Percentiles rank a stretch among this genome's conserved stretches.
Conservation (phyloP, 495 filamentous ascomycete species). For the Rhizodiscina lignyota region DNA sequence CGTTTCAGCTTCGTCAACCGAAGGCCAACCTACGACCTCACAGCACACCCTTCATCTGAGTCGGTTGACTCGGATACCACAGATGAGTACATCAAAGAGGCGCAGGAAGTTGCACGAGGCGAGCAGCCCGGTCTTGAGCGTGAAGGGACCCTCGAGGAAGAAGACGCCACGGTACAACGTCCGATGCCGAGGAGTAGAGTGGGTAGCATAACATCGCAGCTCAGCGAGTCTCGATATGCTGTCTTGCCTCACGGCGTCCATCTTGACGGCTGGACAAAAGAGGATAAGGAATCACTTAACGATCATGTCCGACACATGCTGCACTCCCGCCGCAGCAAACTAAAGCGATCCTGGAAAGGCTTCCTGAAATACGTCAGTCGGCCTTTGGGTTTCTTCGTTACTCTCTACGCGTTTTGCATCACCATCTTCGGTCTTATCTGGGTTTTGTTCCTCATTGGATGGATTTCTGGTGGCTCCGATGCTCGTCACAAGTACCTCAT, state of each 20-base stretch:
- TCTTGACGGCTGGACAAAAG: slow-evolving; percentile 51
- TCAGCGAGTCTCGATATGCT: slow-evolving; percentile 31
- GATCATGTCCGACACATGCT: slow-evolving; percentile 70
- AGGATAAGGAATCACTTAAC: slow-evolving; percentile 55
- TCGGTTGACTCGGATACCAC: not conserved
- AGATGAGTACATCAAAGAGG: not conserved
- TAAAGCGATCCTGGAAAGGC: slow-evolving; percentile 56
- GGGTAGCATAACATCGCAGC: slow-evolving; percentile 21
- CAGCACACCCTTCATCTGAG: slow-evolving; percentile 21
- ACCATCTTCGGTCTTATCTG: slow-evolving; percentile 67
- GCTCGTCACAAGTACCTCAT: slow-evolving; percentile 50
- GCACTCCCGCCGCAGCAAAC: slow-evolving; percentile 56
- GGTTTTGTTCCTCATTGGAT: slow-evolving; percentile 73
- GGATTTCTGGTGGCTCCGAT: slow-evolving; percentile 70
- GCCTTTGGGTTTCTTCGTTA: slow-evolving; percentile 60
- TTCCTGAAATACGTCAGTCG: slow-evolving; percentile 58
- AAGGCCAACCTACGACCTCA: slow-evolving; percentile 57
- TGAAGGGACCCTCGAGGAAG: not conserved
- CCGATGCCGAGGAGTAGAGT: too few relatives aligned
- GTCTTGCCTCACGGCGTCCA: slow-evolving; percentile 46
- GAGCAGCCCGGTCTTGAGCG: not conserved
- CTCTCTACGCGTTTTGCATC: slow-evolving; percentile 59
- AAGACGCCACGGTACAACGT: slow-evolving; percentile 1
- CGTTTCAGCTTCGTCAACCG: slow-evolving; percentile 34
- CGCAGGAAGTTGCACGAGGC: not conserved